Conservation (phyloP, 306 rosid species). For the Quercus ilex region DNA sequence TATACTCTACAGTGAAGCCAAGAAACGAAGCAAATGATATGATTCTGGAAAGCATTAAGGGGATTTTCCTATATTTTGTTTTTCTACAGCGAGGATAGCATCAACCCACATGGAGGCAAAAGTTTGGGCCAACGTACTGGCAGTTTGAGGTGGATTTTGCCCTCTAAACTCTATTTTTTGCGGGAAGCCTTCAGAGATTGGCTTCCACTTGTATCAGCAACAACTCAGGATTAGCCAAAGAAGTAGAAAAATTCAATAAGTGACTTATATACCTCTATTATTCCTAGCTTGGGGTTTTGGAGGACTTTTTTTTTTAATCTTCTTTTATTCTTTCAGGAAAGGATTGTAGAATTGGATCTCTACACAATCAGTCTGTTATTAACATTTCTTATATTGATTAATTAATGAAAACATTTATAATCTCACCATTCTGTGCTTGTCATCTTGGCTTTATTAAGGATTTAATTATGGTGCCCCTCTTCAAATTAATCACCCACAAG, state of each 20-base stretch:
- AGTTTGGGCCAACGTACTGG: constrained; percentile 28
- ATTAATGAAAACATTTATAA: constrained; percentile 40
- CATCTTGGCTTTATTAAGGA: background rate
- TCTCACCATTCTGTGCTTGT: constrained; percentile 16
- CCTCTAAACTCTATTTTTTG: constrained; percentile 30
- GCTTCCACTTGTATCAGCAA: constrained; percentile 58
- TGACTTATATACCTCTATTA: constrained; percentile 35
- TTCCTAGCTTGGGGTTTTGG: constrained; percentile 45
- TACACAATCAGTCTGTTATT: constrained; percentile 36
- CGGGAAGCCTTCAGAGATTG: constrained; percentile 39
- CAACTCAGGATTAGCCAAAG: constrained; percentile 53
- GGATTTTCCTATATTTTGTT: constrained; percentile 35
- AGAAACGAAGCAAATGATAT: constrained; percentile 91
- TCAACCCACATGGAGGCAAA: constrained; percentile 35
- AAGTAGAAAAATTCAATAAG: constrained; percentile 61
- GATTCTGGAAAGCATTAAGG: constrained; percentile 22
- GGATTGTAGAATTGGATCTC: constrained; percentile 51
- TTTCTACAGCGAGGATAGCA: constrained; percentile 24
- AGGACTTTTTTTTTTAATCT: constrained; percentile 30
- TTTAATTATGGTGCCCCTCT: background rate
- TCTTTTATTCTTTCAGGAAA: constrained; percentile 53
- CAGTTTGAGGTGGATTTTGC: constrained; percentile 37
- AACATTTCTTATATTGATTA: constrained; percentile 56
- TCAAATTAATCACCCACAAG: too few relatives aligned
- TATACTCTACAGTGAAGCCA: constrained; percentile 92